Percentiles rank a stretch among this genome's conserved stretches.
Evolutionary conservation across 2,329 filamentous ascomycete species (phyloP).

Genomic region (Aspergillus tanneri): DNA sequence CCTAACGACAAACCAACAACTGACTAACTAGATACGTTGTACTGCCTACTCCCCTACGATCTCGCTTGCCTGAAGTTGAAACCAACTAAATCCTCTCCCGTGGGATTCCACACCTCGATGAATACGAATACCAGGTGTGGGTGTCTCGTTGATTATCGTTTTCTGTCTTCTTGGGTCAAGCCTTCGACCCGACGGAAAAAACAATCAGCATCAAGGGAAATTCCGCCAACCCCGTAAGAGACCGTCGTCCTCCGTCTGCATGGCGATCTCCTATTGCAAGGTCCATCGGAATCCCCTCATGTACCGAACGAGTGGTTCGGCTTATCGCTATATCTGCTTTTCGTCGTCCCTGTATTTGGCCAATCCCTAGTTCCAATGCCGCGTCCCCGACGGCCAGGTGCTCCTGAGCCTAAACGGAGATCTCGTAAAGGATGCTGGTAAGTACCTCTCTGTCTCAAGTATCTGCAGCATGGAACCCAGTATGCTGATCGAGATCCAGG

Average conservation of each 20-base stretch:
- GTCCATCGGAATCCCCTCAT: slow-evolving; percentile 21
- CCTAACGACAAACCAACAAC: too few relatives aligned
- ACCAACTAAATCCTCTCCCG: background rate
- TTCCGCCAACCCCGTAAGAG: slow-evolving; percentile 11
- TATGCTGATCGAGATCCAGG: slow-evolving; percentile 47
- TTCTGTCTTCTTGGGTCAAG: slow-evolving; percentile 36
- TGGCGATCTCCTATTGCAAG: slow-evolving; percentile 25
- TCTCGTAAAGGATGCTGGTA: slow-evolving; percentile 70
- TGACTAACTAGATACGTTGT: too few relatives aligned
- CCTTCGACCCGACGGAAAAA: slow-evolving; percentile 28
- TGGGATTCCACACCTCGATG: slow-evolving; percentile 33
- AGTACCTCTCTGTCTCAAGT: slow-evolving; percentile 21
- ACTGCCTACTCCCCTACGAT: background rate
- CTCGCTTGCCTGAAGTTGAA: background rate
- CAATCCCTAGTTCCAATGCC: slow-evolving; percentile 50
- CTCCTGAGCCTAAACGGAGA: slow-evolving; percentile 64
- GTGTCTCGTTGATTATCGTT: slow-evolving; percentile 39
- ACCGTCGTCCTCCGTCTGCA: slow-evolving; percentile 20
- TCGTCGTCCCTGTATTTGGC: slow-evolving; percentile 15
- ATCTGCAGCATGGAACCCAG: background rate
- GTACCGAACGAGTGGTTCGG: slow-evolving; percentile 20
- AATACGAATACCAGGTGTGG: slow-evolving; percentile 35
- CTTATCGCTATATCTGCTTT: slow-evolving; percentile 18
- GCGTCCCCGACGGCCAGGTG: slow-evolving; percentile 63
- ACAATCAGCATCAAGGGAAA: slow-evolving; percentile 13